These are phyloP conservation scores for Jacaranda mimosifolia DNA, from an alignment of 257 asterid species.

Conservation along the genomic window DNA sequence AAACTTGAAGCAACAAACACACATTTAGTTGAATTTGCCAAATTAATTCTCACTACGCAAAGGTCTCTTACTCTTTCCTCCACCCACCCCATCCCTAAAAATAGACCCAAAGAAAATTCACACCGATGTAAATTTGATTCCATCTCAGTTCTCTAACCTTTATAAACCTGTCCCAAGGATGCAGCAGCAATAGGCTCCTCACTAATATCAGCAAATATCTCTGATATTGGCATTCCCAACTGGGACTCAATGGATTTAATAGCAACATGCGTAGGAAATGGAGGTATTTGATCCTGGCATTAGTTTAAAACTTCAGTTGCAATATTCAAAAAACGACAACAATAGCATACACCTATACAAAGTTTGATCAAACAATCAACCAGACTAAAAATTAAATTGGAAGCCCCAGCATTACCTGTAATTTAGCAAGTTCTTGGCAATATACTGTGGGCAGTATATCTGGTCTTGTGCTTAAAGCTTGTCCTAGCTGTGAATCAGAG, in stretches of 20 bases:
- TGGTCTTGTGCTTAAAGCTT: constrained; percentile 97
- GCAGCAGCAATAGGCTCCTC: constrained; percentile 97
- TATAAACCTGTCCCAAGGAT: constrained; percentile 96
- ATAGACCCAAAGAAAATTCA: constrained; percentile 8
- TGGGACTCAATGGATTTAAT: constrained; percentile 85
- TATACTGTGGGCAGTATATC: constrained; percentile 89
- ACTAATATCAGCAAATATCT: constrained; percentile 92
- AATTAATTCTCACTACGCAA: too few relatives aligned
- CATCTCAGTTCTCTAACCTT: constrained; percentile 67
- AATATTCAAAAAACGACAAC: constrained; percentile 30
- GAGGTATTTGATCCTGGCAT: constrained; percentile 97
- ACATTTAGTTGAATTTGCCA: constrained; percentile 44
- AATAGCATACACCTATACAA: constrained; percentile 15
- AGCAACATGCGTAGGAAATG: constrained; percentile 85
- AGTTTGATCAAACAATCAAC: constrained; percentile 20
- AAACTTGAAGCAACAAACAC: constrained; percentile 69
- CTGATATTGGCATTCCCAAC: constrained; percentile 81
- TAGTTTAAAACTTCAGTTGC: constrained; percentile 30
- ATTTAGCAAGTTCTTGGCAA: constrained; percentile 92
- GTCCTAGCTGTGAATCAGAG: constrained; percentile 84
- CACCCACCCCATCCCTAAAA: constrained; percentile 1
- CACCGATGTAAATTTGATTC: constrained; percentile 1
- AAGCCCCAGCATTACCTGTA: constrained; percentile 68
- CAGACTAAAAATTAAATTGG: constrained; percentile 6
- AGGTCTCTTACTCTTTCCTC: constrained; percentile 21